phyloP scores from a whole-genome alignment of 202 grass and related monocot species.

The Zoysia matrella region DNA sequence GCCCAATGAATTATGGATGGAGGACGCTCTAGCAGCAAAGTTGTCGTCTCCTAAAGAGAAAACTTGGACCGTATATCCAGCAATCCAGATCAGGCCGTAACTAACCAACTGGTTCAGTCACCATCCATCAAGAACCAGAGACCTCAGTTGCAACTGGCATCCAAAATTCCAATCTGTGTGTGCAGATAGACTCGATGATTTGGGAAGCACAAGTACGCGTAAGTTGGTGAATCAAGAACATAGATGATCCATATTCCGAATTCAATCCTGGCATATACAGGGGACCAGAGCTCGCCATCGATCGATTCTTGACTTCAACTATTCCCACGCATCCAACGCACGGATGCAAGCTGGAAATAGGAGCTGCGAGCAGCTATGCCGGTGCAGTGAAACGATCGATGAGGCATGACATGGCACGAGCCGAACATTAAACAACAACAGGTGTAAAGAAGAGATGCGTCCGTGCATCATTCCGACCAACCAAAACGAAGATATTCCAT shows the following conservation, averaged over 20 bases:
- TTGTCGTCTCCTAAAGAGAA: not conserved
- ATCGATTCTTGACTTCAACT: conserved; percentile 23
- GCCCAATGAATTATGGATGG: no score
- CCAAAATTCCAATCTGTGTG: not conserved
- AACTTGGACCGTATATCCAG: not conserved
- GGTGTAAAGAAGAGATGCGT: conserved; percentile 38
- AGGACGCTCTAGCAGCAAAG: not conserved
- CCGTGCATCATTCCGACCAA: not conserved
- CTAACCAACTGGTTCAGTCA: not conserved
- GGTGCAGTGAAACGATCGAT: not conserved
- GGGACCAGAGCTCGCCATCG: conserved; percentile 33
- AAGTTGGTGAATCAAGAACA: not conserved
- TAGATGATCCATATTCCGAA: not conserved
- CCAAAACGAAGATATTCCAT: conserved; percentile 15
- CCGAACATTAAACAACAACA: conserved; percentile 8
- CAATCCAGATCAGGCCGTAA: not conserved
- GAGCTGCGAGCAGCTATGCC: not conserved
- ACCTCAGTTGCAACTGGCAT: not conserved
- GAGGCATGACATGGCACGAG: not conserved
- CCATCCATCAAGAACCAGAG: not conserved
- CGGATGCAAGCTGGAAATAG: conserved; percentile 2
- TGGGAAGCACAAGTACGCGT: not conserved
- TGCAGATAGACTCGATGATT: not conserved
- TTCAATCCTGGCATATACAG: not conserved
- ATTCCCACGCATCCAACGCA: conserved; percentile 5